phyloP scores from a whole-genome alignment of 306 rosid species.

The Coriaria nepalensis region DNA sequence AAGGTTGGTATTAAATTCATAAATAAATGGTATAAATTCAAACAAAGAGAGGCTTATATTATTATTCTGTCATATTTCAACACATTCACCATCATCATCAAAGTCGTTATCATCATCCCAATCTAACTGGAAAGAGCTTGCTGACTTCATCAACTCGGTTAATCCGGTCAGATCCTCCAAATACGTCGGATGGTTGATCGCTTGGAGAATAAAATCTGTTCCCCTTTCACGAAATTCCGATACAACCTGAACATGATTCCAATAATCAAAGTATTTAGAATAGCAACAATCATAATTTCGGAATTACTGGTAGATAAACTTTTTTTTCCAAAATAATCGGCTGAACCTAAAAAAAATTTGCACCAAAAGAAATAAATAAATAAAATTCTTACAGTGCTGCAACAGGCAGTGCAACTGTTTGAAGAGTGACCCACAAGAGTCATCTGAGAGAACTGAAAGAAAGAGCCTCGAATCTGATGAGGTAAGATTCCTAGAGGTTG shows the following conservation, averaged over 20 bases:
- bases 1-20: no score
- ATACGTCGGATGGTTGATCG: constrained; percentile 85
- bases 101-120: constrained; percentile 43
- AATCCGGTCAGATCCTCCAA: constrained; percentile 89
- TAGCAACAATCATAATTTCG: no score
- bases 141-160: constrained; percentile 88
- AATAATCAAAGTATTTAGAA: no score
- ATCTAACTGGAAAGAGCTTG: constrained; percentile 47
- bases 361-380: not conserved
- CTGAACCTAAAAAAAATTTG: not conserved
- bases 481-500: constrained; percentile 90
- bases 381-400: constrained; percentile 46
- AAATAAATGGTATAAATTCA: no score
- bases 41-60: no score
- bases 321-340: not conserved
- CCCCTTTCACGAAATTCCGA: constrained; percentile 63
- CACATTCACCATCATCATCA: constrained; percentile 40
- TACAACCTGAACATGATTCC: constrained; percentile 39
- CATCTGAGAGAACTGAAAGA: constrained; percentile 85
- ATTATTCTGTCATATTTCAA: constrained; percentile 40
- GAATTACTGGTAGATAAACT: no score
- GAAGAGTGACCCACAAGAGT: constrained; percentile 78
- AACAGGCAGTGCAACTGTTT: constrained; percentile 86
- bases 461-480: constrained; percentile 87
- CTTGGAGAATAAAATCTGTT: constrained; percentile 65